A percentile compares a stretch with the other conserved stretches of the same genome.
These are phyloP conservation scores for Trematosphaeria pertusa DNA, from an alignment of 2,329 filamentous ascomycete species.

Conservation along the genomic window DNA sequence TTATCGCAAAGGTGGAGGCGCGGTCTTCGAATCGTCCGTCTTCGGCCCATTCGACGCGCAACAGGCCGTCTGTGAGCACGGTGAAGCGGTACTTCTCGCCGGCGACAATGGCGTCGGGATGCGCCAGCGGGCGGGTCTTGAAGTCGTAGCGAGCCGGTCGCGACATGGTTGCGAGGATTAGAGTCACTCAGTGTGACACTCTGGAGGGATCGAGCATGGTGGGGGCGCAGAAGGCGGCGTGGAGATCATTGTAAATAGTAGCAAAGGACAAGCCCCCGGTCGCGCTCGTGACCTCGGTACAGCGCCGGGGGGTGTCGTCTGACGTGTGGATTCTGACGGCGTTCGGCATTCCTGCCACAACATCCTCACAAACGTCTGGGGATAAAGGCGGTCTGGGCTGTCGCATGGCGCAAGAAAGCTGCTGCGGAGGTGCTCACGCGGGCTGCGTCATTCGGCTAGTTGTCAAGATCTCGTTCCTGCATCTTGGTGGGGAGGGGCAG, in stretches of 20 bases:
- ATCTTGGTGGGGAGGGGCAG: background rate
- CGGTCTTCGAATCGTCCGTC: conserved; percentile 68
- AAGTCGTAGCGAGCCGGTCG: conserved; percentile 52
- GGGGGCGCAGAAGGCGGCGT: conserved; percentile 26
- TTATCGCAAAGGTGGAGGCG: conserved; percentile 67
- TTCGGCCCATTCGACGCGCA: conserved; percentile 68
- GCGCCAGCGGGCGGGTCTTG: conserved; percentile 53
- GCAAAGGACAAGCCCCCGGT: conserved; percentile 20
- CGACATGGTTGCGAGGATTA: conserved; percentile 26
- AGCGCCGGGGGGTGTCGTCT: conserved; percentile 11
- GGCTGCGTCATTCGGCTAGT: conserved; percentile 6
- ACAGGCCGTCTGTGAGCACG: conserved; percentile 61
- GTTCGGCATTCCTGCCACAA: conserved; percentile 2
- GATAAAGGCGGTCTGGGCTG: background rate
- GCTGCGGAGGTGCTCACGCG: conserved; percentile 1
- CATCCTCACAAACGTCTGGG: conserved; percentile 4
- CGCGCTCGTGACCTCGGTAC: conserved; percentile 37
- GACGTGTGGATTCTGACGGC: conserved; percentile 5
- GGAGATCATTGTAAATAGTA: conserved; percentile 30
- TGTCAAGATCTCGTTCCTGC: conserved; percentile 5
- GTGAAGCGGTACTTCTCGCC: conserved; percentile 66
- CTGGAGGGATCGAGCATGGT: conserved; percentile 22
- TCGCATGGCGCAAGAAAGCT: background rate
- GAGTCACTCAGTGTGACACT: conserved; percentile 5
- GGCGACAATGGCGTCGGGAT: conserved; percentile 54